Percentiles rank a stretch among this genome's conserved stretches.
Conservation (phyloP, 257 asterid species). For the Hygrophila difformis region DNA sequence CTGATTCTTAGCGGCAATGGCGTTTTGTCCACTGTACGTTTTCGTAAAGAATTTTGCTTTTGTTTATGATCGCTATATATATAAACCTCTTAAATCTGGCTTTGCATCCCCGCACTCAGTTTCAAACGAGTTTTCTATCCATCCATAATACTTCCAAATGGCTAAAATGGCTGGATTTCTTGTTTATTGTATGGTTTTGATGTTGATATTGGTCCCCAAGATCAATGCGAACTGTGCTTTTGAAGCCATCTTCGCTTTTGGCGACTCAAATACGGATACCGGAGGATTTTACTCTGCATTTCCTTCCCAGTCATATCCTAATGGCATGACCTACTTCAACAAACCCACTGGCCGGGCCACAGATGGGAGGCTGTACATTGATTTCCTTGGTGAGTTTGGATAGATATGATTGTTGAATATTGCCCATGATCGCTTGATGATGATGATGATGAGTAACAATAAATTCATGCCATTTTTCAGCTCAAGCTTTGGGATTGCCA, state of each 20-base stretch:
- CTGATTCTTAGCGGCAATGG: no score
- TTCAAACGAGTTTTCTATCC: no score
- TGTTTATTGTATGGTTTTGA: constrained; percentile 23
- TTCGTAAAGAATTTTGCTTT: no score
- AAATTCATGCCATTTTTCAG: no score
- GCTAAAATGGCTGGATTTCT: neutral
- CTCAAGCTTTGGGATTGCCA: constrained; percentile 53
- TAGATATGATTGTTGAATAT: neutral
- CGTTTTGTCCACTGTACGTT: no score
- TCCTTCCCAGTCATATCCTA: constrained; percentile 50
- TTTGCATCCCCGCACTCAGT: neutral
- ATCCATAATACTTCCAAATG: no score
- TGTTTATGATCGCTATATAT: no score
- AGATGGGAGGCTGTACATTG: constrained; percentile 58
- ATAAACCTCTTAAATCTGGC: no score
- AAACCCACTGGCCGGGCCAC: constrained; percentile 53
- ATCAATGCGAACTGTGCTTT: constrained; percentile 37
- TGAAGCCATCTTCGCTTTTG: constrained; percentile 56
- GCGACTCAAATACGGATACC: constrained; percentile 68
- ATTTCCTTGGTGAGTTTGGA: constrained; percentile 45
- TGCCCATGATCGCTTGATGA: neutral
- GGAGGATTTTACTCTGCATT: constrained; percentile 65
- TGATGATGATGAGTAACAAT: no score
- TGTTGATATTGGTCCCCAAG: constrained; percentile 11
- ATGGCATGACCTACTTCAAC: constrained; percentile 68